A percentile compares a stretch with the other conserved stretches of the same genome.
Conservation (phyloP, 1,139 yeast species). For the Ogataea hybrid region DNA sequence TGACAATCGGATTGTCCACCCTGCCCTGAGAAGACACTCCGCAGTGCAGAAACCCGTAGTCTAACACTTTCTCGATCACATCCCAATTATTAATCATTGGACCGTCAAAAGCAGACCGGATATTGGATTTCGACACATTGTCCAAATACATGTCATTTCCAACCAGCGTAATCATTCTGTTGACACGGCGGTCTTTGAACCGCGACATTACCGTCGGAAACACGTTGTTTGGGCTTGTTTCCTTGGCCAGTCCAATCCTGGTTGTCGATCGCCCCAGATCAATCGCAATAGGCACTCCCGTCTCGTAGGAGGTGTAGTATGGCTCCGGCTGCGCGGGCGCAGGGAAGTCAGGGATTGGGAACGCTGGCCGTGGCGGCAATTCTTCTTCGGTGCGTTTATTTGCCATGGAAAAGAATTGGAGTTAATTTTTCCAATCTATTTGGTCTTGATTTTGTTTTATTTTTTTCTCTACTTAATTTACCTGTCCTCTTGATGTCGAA, state of each 20-base stretch:
- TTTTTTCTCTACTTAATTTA: constrained; percentile 1
- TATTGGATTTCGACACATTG: constrained; percentile 61
- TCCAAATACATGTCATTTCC: constrained; percentile 85
- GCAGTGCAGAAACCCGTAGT: constrained; percentile 77
- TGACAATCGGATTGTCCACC: constrained; percentile 75
- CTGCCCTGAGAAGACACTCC: constrained; percentile 61
- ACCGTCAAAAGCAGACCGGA: constrained; percentile 85
- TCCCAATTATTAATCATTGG: constrained; percentile 92
- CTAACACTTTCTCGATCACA: constrained; percentile 74
- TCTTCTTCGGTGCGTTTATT: constrained; percentile 6
- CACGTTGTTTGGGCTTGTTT: constrained; percentile 54
- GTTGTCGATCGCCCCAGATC: constrained; percentile 74
- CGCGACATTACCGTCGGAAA: constrained; percentile 73
- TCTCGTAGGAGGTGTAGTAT: constrained; percentile 47
- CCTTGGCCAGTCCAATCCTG: constrained; percentile 67
- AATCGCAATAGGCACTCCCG: constrained; percentile 71
- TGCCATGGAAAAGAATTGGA: constrained; percentile 1
- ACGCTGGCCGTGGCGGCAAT: constrained; percentile 49
- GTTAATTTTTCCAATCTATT: background rate
- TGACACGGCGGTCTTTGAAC: constrained; percentile 74
- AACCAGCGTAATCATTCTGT: constrained; percentile 62
- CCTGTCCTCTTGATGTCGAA: constrained; percentile 38
- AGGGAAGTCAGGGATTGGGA: constrained; percentile 40
- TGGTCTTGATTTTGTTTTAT: background rate
- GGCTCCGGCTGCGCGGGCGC: constrained; percentile 55